phyloP scores from a whole-genome alignment of 1,284 basidiomycete species.

The Mycena sp. region DNA sequence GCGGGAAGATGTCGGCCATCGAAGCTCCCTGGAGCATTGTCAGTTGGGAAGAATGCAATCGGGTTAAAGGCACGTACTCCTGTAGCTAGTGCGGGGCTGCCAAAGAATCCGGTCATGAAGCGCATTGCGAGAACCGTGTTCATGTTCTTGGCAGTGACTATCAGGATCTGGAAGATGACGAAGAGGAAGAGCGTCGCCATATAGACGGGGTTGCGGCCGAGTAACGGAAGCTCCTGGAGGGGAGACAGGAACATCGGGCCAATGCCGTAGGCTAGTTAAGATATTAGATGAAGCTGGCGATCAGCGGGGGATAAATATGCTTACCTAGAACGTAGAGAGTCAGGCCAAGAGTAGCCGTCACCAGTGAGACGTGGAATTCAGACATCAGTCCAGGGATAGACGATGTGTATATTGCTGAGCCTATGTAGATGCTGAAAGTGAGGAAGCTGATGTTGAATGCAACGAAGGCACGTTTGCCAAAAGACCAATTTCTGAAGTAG shows the following conservation, averaged over 20 bases:
- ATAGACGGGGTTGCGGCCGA: slow-evolving; percentile 58
- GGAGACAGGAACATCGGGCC: slow-evolving; percentile 61
- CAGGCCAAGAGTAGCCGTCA: slow-evolving; percentile 48
- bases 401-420: slow-evolving; percentile 43
- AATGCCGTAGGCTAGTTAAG: slow-evolving; percentile 14
- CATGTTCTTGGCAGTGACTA: slow-evolving; percentile 63
- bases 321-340: slow-evolving; percentile 47
- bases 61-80: slow-evolving; percentile 18
- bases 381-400: slow-evolving; percentile 47
- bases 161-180: slow-evolving; percentile 63
- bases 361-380: slow-evolving; percentile 58
- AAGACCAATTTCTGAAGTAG: slow-evolving; percentile 40
- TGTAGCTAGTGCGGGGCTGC: slow-evolving; percentile 45
- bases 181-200: slow-evolving; percentile 62
- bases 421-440: slow-evolving; percentile 63
- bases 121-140: slow-evolving; percentile 54
- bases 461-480: slow-evolving; percentile 42
- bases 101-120: slow-evolving; percentile 53
- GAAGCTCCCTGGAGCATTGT: slow-evolving; percentile 19
- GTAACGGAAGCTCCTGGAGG: slow-evolving; percentile 55
- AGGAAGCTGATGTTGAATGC: slow-evolving; percentile 65
- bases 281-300: slow-evolving; percentile 39
- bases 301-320: slow-evolving; percentile 17
- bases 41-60: too few relatives aligned
- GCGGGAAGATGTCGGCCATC: slow-evolving; percentile 31